Evolutionary conservation across 2,329 filamentous ascomycete genomes (phyloP).

Genomic region (Podosphaera xanthii): DNA sequence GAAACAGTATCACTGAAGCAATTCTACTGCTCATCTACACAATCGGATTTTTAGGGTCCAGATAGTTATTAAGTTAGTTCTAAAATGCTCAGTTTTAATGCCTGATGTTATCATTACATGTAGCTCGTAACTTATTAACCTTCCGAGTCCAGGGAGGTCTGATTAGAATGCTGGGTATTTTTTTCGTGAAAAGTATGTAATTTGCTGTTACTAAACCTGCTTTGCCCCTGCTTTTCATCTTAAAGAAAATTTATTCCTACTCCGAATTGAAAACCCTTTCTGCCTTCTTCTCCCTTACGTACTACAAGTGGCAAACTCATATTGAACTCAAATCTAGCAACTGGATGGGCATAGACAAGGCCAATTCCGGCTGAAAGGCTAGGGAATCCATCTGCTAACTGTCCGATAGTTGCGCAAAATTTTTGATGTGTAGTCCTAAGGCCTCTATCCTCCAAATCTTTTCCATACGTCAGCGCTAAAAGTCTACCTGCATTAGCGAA

Average conservation of each 20-base stretch:
- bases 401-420: conserved; percentile 35
- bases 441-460: conserved; percentile 19
- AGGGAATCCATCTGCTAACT: conserved; percentile 53
- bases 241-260: conserved; percentile 88
- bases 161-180: not conserved
- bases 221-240: not conserved
- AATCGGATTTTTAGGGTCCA: no score
- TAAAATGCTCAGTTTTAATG: not conserved
- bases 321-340: conserved; percentile 86
- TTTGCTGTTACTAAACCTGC: not conserved
- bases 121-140: not conserved
- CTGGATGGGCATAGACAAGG: conserved; percentile 82
- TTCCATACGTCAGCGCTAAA: conserved; percentile 41
- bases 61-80: not conserved
- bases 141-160: not conserved
- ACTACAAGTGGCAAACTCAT: conserved; percentile 72
- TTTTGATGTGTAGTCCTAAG: conserved; percentile 14
- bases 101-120: not conserved
- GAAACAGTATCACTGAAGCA: no score
- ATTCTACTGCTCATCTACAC: no score
- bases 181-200: not conserved
- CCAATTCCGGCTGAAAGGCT: conserved; percentile 74
- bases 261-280: conserved; percentile 87
- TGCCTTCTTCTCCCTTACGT: conserved; percentile 60
- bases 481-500: conserved; percentile 82